A percentile compares a stretch with the other conserved stretches of the same genome.
Evolutionary conservation across 352 stramenopile species (phyloP).

Genomic region (Globisporangium nodosum): DNA sequence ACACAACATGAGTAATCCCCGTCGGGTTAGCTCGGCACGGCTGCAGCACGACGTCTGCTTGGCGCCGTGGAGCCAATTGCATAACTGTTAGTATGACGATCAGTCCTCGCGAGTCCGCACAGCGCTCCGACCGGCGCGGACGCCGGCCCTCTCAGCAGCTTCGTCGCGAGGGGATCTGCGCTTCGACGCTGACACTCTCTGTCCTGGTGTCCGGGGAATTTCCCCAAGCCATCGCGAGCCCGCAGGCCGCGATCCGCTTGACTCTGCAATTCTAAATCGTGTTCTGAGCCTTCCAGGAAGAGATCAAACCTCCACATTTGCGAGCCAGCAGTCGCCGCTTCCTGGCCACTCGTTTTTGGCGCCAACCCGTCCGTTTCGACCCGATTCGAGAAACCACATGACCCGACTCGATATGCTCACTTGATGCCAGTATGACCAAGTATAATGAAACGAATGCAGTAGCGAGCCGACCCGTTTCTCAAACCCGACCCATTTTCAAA

Average conservation of each 20-base stretch:
- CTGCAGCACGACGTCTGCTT: constrained; percentile 56
- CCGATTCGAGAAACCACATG: too few species aligned
- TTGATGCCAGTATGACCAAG: too few species aligned
- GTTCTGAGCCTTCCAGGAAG: constrained; percentile 40
- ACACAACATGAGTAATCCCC: constrained; percentile 91
- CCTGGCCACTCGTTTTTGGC: constrained; percentile 3
- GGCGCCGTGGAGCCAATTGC: constrained; percentile 82
- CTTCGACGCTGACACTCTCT: constrained; percentile 82
- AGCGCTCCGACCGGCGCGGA: constrained; percentile 16
- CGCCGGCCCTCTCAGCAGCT: constrained; percentile 50
- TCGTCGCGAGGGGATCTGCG: constrained; percentile 73
- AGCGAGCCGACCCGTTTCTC: too few species aligned
- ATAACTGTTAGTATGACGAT: constrained; percentile 92
- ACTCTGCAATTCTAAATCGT: constrained; percentile 92
- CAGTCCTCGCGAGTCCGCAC: constrained; percentile 67
- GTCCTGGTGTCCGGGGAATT: constrained; percentile 88
- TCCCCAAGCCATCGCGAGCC: constrained; percentile 66
- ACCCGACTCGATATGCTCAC: too few species aligned
- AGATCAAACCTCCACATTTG: constrained; percentile 61
- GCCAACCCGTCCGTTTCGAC: too few species aligned
- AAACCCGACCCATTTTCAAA: too few species aligned
- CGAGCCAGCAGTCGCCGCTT: constrained; percentile 64
- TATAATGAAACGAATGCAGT: too few species aligned
- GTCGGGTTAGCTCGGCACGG: constrained; percentile 85
- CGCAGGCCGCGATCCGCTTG: constrained; percentile 49